Conservation (phyloP, 2,329 filamentous ascomycete genomes). For the Fusarium graminum region DNA sequence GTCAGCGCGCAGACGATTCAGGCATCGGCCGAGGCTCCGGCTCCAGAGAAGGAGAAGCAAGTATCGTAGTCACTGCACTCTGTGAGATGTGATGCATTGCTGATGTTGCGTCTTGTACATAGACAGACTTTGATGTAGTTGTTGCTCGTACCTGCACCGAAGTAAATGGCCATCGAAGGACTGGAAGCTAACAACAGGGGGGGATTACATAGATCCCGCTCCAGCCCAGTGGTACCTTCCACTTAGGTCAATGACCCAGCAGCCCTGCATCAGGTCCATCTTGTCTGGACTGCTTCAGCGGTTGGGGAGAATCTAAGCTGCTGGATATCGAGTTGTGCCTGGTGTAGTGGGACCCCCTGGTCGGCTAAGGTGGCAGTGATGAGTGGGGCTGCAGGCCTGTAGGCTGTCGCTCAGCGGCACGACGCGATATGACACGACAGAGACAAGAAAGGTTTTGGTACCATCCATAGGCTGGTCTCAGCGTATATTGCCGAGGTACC, state of each 20-base stretch:
- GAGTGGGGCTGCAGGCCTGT: neutral
- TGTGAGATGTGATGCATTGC: neutral
- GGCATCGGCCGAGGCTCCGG: neutral
- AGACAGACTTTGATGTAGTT: neutral
- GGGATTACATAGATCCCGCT: slow-evolving; percentile 17
- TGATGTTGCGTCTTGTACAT: neutral
- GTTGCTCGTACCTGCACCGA: neutral
- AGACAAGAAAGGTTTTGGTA: slow-evolving; percentile 25
- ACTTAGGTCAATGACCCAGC: neutral
- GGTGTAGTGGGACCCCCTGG: slow-evolving; percentile 10
- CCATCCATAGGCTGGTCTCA: neutral
- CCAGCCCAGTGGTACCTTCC: slow-evolving; percentile 29
- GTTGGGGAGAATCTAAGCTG: slow-evolving; percentile 18
- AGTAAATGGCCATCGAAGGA: too few relatives aligned
- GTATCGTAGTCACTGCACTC: neutral
- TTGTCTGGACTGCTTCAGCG: slow-evolving; percentile 2
- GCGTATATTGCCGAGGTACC: slow-evolving; percentile 16
- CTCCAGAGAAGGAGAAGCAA: neutral
- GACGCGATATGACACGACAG: slow-evolving; percentile 11
- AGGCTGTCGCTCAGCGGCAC: slow-evolving; percentile 21
- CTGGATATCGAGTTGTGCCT: slow-evolving; percentile 25
- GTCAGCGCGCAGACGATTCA: slow-evolving; percentile 8
- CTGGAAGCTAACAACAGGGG: slow-evolving; percentile 4
- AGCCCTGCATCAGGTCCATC: neutral
- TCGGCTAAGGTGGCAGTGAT: slow-evolving; percentile 15